Conservation (phyloP, 345 rosid genomes). For the Acer yangbiense region DNA sequence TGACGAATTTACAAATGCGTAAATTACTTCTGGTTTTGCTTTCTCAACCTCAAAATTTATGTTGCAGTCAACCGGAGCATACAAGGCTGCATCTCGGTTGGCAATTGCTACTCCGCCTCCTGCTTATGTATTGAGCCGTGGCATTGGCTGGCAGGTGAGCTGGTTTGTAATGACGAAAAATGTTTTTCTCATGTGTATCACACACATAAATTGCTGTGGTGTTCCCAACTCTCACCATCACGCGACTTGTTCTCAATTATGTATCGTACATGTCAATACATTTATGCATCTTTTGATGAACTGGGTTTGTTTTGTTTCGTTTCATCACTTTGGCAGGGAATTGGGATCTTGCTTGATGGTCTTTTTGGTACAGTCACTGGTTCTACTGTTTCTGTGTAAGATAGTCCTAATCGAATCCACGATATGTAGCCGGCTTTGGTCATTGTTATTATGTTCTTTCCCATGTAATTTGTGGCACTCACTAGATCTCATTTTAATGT, state of each 20-base stretch:
- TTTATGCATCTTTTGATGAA: neutral
- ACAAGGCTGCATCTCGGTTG: conserved; percentile 92
- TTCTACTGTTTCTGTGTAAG: conserved; percentile 93
- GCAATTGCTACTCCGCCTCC: conserved; percentile 99
- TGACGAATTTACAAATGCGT: neutral
- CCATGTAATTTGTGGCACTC: neutral
- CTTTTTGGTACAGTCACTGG: conserved; percentile 95
- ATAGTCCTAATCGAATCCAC: neutral
- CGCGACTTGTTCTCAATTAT: neutral
- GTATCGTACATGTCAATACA: neutral
- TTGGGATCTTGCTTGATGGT: conserved; percentile 88
- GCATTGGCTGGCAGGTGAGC: conserved; percentile 98
- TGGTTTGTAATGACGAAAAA: neutral
- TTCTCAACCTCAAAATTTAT: conserved; percentile 9
- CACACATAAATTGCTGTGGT: neutral
- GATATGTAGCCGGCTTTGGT: neutral
- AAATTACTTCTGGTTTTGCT: conserved; percentile 8
- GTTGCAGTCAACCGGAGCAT: conserved; percentile 90
- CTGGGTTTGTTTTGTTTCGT: neutral
- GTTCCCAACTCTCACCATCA: neutral
- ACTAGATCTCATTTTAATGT: conserved; percentile 3
- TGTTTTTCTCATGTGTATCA: too few species aligned
- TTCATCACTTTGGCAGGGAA: conserved; percentile 56
- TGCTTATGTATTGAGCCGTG: conserved; percentile 92
- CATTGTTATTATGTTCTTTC: neutral